Conservation (phyloP, 768 basidiomycete species). For the Mycena galopus region DNA sequence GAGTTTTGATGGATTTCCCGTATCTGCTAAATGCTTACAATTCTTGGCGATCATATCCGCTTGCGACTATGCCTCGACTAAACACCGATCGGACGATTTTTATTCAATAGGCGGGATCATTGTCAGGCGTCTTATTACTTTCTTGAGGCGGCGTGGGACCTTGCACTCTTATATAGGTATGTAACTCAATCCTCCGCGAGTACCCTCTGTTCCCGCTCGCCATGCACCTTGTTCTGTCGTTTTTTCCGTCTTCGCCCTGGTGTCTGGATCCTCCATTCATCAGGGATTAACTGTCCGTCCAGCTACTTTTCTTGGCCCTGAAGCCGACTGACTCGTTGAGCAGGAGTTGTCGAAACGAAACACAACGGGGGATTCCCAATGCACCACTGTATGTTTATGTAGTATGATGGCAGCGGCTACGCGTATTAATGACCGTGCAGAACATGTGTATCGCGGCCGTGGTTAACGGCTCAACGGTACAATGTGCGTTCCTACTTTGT, state of each 20-base stretch:
- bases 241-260: constrained; percentile 26
- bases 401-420: background rate
- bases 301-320: too few relatives aligned
- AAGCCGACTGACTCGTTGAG: background rate
- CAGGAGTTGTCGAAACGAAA: constrained; percentile 28
- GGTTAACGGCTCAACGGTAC: constrained; percentile 59
- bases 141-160: too few relatives aligned
- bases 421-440: constrained; percentile 41
- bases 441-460: constrained; percentile 63
- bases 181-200: too few relatives aligned
- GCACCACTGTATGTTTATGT: constrained; percentile 36
- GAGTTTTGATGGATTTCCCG: too few relatives aligned
- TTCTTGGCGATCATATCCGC: too few relatives aligned
- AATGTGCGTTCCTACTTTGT: constrained; percentile 49
- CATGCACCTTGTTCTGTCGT: constrained; percentile 25
- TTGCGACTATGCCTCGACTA: too few relatives aligned
- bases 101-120: too few relatives aligned
- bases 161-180: too few relatives aligned
- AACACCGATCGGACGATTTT: too few relatives aligned
- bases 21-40: too few relatives aligned
- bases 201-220: background rate
- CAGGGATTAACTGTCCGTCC: constrained; percentile 13
- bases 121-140: too few relatives aligned
- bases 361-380: constrained; percentile 29
- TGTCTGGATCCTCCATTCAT: constrained; percentile 18